Base-by-base conservation (phyloP, 2,329 filamentous ascomycete species). In the Corniculantispora saksenae region DNA sequence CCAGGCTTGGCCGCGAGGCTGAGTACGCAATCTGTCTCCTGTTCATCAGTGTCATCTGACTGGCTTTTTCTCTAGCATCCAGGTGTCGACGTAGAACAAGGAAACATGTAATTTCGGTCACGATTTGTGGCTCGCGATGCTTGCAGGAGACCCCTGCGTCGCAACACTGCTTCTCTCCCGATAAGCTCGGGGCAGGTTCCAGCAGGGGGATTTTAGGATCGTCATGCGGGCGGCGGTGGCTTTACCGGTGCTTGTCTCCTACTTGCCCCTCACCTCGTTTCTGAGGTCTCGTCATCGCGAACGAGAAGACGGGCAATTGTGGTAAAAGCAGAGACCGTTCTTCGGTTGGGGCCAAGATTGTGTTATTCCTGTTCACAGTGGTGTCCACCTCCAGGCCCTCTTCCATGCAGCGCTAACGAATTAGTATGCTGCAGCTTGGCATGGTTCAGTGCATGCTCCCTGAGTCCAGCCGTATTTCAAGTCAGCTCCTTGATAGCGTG, bases 391-490 rank as follows among this genome's bases (percentile, higher is more conserved):
- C 57, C n/a, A 21, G 21, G 2, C 21, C 58, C 21, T 47, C 32
- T n/a, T 17, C 29, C 21, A 45, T 27, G 54, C 21, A 29, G n/a
- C 43, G 21, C 58, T 61, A 61, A 50, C 25, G 40, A 59, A 8
- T 19, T 40, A 35, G 53, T 35, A 47, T 3, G 13, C 32, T 62
- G 50, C 59, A 62, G 50, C 59, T 62, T 62, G 50, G 59, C 50
- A 35, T 54, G 59, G 50, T 45, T 47, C 23, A 54, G n/a, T 17
- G 50, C 45, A n/a, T 51, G 13, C 10, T 27, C 6, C 43, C 29
- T 35, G n/a, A 35, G 45, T 19, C 57, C 29, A 60, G 29, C 45
- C 47, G 29, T 21, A 43, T 51, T 51, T 17, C 58, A 29, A 43
- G 17, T 29, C 6, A 29, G 23, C 10, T 19, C 7, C 27, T n/a